Conservation (phyloP, 345 rosid genomes). For the Anastatica hierochuntica region DNA sequence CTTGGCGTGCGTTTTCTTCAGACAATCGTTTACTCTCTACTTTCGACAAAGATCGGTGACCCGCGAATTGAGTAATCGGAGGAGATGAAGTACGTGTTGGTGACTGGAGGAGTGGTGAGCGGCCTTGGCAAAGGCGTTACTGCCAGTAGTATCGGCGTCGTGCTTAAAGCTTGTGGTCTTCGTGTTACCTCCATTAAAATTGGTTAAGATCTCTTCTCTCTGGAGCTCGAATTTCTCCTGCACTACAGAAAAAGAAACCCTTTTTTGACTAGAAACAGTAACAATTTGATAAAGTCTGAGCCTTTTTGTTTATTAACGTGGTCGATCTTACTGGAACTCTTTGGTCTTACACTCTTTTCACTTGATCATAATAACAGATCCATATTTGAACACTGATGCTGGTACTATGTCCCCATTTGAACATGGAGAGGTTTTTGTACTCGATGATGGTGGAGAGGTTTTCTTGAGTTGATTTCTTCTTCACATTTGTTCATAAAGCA, state of each 20-base stretch:
- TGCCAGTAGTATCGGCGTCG: constrained; percentile 94
- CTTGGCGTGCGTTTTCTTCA: constrained; percentile 25
- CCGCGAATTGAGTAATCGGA: constrained; percentile 1
- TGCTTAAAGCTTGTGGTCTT: constrained; percentile 87
- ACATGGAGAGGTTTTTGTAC: constrained; percentile 95
- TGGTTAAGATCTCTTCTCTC: constrained; percentile 32
- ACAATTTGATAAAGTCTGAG: background rate
- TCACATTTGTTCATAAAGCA: background rate
- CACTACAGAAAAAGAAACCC: no score
- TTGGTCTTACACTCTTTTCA: background rate
- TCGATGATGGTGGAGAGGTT: constrained; percentile 99
- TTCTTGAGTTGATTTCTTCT: background rate
- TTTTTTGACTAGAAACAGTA: background rate
- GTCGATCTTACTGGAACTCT: no score
- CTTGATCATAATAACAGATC: constrained; percentile 48
- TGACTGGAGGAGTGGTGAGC: constrained; percentile 95
- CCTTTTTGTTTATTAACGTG: background rate
- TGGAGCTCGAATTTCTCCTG: no score
- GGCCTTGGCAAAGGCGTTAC: constrained; percentile 99
- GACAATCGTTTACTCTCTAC: background rate
- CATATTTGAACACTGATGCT: constrained; percentile 88
- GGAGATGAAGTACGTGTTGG: constrained; percentile 84
- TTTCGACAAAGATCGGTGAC: background rate
- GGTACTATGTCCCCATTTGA: constrained; percentile 99
- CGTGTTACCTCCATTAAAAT: constrained; percentile 97